Evolutionary conservation across 1,139 yeast genomes (phyloP).

Genomic region (Geotrichum restrictum): DNA sequence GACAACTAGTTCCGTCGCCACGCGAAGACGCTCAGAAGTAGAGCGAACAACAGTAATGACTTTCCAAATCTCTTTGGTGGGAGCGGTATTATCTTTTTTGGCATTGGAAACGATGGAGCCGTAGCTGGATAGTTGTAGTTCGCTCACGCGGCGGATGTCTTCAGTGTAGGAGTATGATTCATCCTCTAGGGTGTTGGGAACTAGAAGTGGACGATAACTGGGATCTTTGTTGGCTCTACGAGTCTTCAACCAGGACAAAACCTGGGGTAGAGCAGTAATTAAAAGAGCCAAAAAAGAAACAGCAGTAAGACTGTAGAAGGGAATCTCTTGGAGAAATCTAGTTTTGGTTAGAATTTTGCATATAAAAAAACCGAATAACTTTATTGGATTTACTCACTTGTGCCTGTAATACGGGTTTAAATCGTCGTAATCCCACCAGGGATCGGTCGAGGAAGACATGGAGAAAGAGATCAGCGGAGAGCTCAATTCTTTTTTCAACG

Average conservation of each 20-base stretch:
- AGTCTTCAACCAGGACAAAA: slow-evolving; percentile 12
- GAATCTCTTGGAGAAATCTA: slow-evolving; percentile 31
- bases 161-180: slow-evolving; percentile 17
- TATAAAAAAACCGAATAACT: too few relatives aligned
- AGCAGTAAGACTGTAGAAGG: slow-evolving; percentile 24
- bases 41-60: slow-evolving; percentile 33
- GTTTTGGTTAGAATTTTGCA: not conserved
- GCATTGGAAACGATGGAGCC: slow-evolving; percentile 26
- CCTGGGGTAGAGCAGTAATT: slow-evolving; percentile 25
- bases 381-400: slow-evolving; percentile 25
- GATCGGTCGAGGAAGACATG: slow-evolving; percentile 26
- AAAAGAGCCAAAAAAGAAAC: slow-evolving; percentile 24
- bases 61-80: not conserved
- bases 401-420: slow-evolving; percentile 32
- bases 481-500: not conserved
- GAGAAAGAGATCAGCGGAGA: not conserved
- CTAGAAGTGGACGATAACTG: slow-evolving; percentile 28
- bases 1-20: slow-evolving; percentile 30
- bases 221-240: slow-evolving; percentile 24
- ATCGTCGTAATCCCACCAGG: slow-evolving; percentile 33
- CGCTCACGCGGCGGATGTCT: slow-evolving; percentile 20
- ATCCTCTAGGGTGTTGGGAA: slow-evolving; percentile 17
- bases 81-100: slow-evolving; percentile 20
- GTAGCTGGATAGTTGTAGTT: slow-evolving; percentile 9
- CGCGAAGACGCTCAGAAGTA: slow-evolving; percentile 29